These are phyloP conservation scores for Thelephora ganbajun DNA, from an alignment of 768 basidiomycete genomes.

Conservation along the genomic window DNA sequence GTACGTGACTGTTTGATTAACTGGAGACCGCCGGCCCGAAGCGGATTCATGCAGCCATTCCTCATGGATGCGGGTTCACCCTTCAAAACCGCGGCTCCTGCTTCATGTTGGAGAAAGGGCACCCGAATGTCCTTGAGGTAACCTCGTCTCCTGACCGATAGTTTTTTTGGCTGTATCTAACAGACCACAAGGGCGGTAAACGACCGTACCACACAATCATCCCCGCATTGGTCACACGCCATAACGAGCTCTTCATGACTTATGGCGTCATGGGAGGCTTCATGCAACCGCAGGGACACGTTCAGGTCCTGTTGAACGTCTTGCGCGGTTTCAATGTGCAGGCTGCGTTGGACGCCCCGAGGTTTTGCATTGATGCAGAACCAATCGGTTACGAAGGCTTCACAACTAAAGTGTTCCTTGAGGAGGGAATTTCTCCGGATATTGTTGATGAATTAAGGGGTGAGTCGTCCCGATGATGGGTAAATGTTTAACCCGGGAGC, in stretches of 20 bases:
- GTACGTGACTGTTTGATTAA: slow-evolving; percentile 20
- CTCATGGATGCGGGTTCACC: slow-evolving; percentile 91
- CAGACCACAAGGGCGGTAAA: slow-evolving; percentile 49
- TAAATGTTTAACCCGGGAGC: background rate
- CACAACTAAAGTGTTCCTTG: slow-evolving; percentile 80
- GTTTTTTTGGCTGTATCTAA: background rate
- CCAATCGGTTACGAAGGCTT: slow-evolving; percentile 43
- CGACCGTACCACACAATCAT: slow-evolving; percentile 91
- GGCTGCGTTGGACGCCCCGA: slow-evolving; percentile 84
- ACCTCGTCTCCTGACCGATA: slow-evolving; percentile 1
- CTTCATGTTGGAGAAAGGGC: slow-evolving; percentile 66
- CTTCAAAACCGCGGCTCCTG: slow-evolving; percentile 88
- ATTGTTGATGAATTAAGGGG: slow-evolving; percentile 58
- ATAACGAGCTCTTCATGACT: slow-evolving; percentile 71
- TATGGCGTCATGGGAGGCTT: slow-evolving; percentile 90
- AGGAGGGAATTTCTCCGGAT: slow-evolving; percentile 59
- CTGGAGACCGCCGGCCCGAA: background rate
- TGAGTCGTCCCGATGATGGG: slow-evolving; percentile 20
- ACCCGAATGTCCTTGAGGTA: slow-evolving; percentile 77
- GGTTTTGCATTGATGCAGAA: slow-evolving; percentile 85
- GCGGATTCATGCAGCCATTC: slow-evolving; percentile 43
- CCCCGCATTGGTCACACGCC: slow-evolving; percentile 70
- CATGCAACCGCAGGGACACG: slow-evolving; percentile 96
- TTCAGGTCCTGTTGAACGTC: slow-evolving; percentile 87
- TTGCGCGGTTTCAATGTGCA: slow-evolving; percentile 81